Evolutionary conservation across 345 rosid genomes (phyloP).

Genomic region (Brassica nigra): DNA sequence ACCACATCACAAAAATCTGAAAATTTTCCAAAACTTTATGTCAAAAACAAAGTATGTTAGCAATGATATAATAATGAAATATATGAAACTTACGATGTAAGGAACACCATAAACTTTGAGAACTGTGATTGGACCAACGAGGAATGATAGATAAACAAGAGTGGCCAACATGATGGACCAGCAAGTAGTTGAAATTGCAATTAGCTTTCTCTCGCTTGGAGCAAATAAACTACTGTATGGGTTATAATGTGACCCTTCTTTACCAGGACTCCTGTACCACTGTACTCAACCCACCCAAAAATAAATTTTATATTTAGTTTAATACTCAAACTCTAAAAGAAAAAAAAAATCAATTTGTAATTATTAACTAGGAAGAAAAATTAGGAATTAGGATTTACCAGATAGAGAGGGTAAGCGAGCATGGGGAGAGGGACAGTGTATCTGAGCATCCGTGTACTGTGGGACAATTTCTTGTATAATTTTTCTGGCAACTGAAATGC

Average conservation of each 20-base stretch:
- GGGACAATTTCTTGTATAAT: slow-evolving; percentile 47
- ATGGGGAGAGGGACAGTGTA: slow-evolving; percentile 66
- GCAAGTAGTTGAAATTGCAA: slow-evolving; percentile 68
- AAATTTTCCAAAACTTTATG: background rate
- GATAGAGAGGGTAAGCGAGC: slow-evolving; percentile 67
- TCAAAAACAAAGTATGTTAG: background rate
- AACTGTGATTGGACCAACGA: slow-evolving; percentile 49
- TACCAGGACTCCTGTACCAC: slow-evolving; percentile 95
- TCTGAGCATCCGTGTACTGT: slow-evolving; percentile 50
- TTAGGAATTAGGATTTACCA: slow-evolving; percentile 45
- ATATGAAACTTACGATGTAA: slow-evolving; percentile 51
- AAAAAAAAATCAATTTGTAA: background rate
- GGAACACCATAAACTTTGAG: slow-evolving; percentile 78
- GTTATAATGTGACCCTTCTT: slow-evolving; percentile 86
- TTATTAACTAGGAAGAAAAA: background rate
- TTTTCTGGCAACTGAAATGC: slow-evolving; percentile 60
- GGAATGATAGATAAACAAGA: slow-evolving; percentile 45
- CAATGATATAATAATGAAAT: background rate
- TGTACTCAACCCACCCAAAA: slow-evolving; percentile 22
- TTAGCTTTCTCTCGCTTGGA: slow-evolving; percentile 65
- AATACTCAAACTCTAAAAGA: background rate
- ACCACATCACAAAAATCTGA: slow-evolving; percentile 81
- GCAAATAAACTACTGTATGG: slow-evolving; percentile 74
- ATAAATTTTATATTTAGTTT: background rate
- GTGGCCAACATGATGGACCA: slow-evolving; percentile 62